phyloP scores from a whole-genome alignment of 78 protist genomes.

The Dictyostelium discoideum region DNA sequence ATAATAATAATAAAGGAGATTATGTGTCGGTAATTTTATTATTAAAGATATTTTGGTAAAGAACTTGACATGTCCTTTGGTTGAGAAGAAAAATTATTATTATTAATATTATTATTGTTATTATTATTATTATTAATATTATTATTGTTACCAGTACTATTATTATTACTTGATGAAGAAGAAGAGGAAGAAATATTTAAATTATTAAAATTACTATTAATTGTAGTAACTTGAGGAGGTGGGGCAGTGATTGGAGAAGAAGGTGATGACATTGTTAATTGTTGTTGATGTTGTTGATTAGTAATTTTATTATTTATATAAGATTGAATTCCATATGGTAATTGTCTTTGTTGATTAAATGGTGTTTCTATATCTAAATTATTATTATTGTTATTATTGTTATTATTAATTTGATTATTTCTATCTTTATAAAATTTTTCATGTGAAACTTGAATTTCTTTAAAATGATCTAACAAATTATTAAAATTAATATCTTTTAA shows the following conservation, averaged over 20 bases:
- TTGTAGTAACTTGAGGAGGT: neutral
- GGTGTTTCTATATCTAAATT: neutral
- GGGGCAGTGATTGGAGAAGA: constrained; percentile 1
- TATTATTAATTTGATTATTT: neutral
- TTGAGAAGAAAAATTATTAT: neutral
- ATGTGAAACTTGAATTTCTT: constrained; percentile 42
- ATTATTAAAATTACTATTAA: too few relatives aligned
- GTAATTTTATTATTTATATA: constrained; percentile 47
- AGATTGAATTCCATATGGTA: constrained; percentile 64
- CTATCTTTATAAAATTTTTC: constrained; percentile 38
- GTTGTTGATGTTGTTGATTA: neutral
- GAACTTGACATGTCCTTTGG: neutral
- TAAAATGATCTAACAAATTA: constrained; percentile 59
- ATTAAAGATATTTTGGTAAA: constrained; percentile 20
- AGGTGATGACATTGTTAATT: neutral
- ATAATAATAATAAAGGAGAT: neutral
- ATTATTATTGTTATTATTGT: neutral
- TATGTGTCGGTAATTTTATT: neutral
- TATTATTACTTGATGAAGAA: too few relatives aligned
- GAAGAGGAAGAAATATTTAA: neutral
- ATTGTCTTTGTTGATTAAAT: neutral
- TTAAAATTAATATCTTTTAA: constrained; percentile 65
- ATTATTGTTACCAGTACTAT: neutral
- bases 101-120: neutral
- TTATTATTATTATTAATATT: neutral